Evolutionary conservation across 345 rosid species (phyloP), one percentile per base, ranked within the genome.

Genomic region (Nephelium lappaceum): DNA sequence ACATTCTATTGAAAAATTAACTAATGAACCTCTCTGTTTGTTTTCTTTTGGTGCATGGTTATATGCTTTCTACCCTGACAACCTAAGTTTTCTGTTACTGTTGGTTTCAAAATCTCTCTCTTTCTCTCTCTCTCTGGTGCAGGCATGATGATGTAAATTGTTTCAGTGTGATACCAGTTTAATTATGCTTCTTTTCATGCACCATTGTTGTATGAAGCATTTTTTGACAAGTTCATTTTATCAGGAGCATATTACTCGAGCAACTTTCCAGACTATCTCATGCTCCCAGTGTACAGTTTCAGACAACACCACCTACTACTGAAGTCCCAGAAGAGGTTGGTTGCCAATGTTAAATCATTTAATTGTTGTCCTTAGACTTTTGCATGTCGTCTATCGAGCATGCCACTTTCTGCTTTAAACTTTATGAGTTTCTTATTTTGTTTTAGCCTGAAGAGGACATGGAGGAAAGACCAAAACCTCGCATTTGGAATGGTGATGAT

Each of bases 401-500:
- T 72, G 31, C 69, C 19, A 55, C 72, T 21, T 60, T 53, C 39
- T 11, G 62, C 63, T 53, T 72, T 73, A 11, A 55, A 10, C 69
- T 68, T 79, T 57, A 36, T 61, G 74, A 69, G 69, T 23, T 19
- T 64, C 27, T 74, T 63, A 27, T 45, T 70, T 82, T 58, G 68
- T 69, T 81, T 77, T 77, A 91, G 95, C 83, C 83, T 8, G 95
- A 91, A 84, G 93, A 85, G 82, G 85, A 87, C 58, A 83, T 88
- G 88, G 93, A 92, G 80, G 77, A 68, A 80, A 87, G 90, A 78
- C 91, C 91, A 71, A 90, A 92, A 69, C 98, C 83, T 78, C 97
- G 98, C 69, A 93, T 96, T 77, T 96, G 98, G 98, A 87, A 84
- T 85, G 88, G 93, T 77, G 93, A 88, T 19, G 88, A 78, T 78